Evolutionary conservation across 116 monocot genomes (phyloP).

Genomic region (Posidonia oceanica): DNA sequence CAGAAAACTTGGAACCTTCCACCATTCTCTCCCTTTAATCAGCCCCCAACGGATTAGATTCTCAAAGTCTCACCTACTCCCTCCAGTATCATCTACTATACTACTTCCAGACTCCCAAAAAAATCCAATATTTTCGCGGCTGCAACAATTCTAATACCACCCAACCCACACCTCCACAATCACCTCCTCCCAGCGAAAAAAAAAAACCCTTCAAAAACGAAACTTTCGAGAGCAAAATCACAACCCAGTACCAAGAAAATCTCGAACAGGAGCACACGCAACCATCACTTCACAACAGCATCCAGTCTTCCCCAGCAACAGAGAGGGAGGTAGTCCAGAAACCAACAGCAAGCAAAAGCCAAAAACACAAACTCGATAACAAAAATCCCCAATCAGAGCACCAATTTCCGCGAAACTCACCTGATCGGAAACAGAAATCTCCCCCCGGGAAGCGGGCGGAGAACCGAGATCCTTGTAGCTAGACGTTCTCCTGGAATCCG

Average conservation of each 20-base stretch:
- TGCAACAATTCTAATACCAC: no score
- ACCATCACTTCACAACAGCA: neutral
- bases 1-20: slow-evolving; percentile 50
- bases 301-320: neutral
- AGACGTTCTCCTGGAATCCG: neutral
- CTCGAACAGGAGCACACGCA: neutral
- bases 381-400: neutral
- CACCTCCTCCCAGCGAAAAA: neutral
- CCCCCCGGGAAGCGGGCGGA: neutral
- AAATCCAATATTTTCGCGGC: no score
- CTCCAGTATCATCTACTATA: neutral
- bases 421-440: neutral
- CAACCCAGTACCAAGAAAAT: neutral
- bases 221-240: neutral
- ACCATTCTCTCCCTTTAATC: slow-evolving; percentile 1
- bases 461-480: neutral
- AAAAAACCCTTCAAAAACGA: neutral
- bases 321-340: no score
- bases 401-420: slow-evolving; percentile 7
- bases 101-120: neutral
- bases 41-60: neutral
- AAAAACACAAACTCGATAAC: neutral
- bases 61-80: neutral
- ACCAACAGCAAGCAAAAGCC: neutral
- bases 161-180: no score